Base-by-base conservation (phyloP, 495 filamentous ascomycete species). In the Diplogelasinospora grovesii region DNA sequence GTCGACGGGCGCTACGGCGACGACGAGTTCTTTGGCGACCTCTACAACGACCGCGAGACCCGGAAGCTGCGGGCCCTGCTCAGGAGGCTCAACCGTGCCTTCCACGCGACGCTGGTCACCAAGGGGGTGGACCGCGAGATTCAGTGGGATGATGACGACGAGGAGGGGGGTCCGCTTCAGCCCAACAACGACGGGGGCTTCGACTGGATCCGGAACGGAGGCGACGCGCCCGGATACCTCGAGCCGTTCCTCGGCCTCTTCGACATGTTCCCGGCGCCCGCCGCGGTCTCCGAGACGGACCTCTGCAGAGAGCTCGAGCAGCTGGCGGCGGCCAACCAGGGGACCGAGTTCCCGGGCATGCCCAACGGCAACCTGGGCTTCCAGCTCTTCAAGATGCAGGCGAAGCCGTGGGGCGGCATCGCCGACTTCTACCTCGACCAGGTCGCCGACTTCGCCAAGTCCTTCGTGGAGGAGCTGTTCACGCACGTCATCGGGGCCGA, bases 1-100 rank as follows among this genome's bases (percentile, higher is more conserved):
- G 35, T 59, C n/a, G 40, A 41, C 4, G 61, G 61, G 0, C 45
- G 40, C 1, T 65, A 63, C 34, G 41, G 22, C 23, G 49, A 59
- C 27, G 13, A 38, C 1, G n/a, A n/a, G n/a, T 63, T 65, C 43
- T 63, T 65, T 34, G 53, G 44, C 5, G 47, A 25, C 2, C 37
- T 51, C 2, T 26, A 45, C 13, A 14, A 18, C 1, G 26, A 24
- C 21, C 11, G 18, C 8, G 31, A 28, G 2, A 28, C 19, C 11
- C 19, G 36, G 2, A 56, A 52, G 35, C 39, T 57, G 11, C 42
- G 56, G 1, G 50, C 53, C 8, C 14, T 45, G 35, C 21, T 60
- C 8, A 18, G 48, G 18, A 44, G 49, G 16, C 25, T 54, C 5
- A 54, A 54, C 20, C 30, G 45, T 10, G 56, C 46, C 1, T 60